phyloP scores from a whole-genome alignment of 768 basidiomycete genomes.

The Kwoniella bestiolae region DNA sequence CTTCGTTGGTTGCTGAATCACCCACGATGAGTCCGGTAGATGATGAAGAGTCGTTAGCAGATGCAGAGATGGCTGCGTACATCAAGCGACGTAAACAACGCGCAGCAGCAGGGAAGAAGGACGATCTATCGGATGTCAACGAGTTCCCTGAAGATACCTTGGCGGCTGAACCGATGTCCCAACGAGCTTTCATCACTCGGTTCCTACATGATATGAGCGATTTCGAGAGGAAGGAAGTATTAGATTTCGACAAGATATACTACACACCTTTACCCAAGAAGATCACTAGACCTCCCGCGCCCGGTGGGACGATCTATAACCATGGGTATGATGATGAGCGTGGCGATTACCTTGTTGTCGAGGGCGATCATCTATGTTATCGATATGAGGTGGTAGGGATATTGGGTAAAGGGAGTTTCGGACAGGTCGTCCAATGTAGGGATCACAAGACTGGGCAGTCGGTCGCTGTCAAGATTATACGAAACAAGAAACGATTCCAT shows the following conservation, averaged over 20 bases:
- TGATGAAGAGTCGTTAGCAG: conserved; percentile 65
- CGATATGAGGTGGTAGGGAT: conserved; percentile 94
- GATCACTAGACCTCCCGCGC: conserved; percentile 30
- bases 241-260: conserved; percentile 83
- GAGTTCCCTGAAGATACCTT: conserved; percentile 89
- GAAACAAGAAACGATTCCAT: conserved; percentile 98
- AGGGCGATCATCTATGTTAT: conserved; percentile 90
- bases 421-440: conserved; percentile 92
- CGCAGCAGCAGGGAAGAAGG: conserved; percentile 76
- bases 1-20: conserved; percentile 33
- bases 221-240: conserved; percentile 87
- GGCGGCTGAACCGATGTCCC: conserved; percentile 69
- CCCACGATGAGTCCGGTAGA: conserved; percentile 43
- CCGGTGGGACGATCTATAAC: conserved; percentile 65
- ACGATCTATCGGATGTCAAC: conserved; percentile 83
- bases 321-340: conserved; percentile 97
- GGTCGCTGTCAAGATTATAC: conserved; percentile 98
- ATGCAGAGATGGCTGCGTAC: conserved; percentile 97
- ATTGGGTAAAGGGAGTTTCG: conserved; percentile 97
- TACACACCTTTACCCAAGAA: conserved; percentile 56
- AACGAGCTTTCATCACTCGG: conserved; percentile 61
- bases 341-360: conserved; percentile 90
- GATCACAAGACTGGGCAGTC: conserved; percentile 93
- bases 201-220: conserved; percentile 73
- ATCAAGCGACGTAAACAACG: conserved; percentile 87